Conservation (phyloP, 345 rosid genomes). For the Eutrema yunnanense region DNA sequence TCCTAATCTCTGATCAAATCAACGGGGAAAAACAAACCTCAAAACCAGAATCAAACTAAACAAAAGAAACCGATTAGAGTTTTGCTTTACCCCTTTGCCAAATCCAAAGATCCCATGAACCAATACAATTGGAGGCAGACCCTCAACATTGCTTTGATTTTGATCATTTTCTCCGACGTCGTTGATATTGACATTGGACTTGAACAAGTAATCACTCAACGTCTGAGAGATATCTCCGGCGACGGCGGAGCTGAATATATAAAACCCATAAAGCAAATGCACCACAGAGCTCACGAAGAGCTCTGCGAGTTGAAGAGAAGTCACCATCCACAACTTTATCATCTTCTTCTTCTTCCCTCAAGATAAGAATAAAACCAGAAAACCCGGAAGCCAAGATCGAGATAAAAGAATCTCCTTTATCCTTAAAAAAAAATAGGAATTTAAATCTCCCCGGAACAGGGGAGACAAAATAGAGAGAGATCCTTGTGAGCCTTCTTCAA, state of each 20-base stretch:
- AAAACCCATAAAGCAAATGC: conserved; percentile 79
- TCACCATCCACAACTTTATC: conserved; percentile 63
- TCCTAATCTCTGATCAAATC: conserved; percentile 57
- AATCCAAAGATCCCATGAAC: conserved; percentile 99
- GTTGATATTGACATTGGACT: conserved; percentile 37
- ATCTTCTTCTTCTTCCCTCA: conserved; percentile 29
- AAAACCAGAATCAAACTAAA: neutral
- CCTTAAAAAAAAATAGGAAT: neutral
- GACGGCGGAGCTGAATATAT: conserved; percentile 81
- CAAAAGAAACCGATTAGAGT: neutral
- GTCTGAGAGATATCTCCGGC: conserved; percentile 71
- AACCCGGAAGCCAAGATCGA: neutral
- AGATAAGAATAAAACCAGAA: neutral
- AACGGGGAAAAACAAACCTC: neutral
- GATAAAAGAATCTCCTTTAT: neutral
- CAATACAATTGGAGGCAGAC: conserved; percentile 82
- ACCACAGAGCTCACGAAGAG: conserved; percentile 68
- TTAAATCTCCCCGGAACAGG: conserved; percentile 19
- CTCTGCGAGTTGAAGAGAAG: conserved; percentile 68
- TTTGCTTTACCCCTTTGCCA: conserved; percentile 73
- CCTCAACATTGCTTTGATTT: conserved; percentile 23
- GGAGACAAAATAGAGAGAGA: conserved; percentile 2
- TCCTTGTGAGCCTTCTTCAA: conserved; percentile 15
- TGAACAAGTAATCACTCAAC: conserved; percentile 47
- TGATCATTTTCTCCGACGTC: conserved; percentile 29